Percentiles rank a stretch among this genome's conserved stretches.
Conservation (phyloP, 345 rosid species). For the Citrus sp. region DNA sequence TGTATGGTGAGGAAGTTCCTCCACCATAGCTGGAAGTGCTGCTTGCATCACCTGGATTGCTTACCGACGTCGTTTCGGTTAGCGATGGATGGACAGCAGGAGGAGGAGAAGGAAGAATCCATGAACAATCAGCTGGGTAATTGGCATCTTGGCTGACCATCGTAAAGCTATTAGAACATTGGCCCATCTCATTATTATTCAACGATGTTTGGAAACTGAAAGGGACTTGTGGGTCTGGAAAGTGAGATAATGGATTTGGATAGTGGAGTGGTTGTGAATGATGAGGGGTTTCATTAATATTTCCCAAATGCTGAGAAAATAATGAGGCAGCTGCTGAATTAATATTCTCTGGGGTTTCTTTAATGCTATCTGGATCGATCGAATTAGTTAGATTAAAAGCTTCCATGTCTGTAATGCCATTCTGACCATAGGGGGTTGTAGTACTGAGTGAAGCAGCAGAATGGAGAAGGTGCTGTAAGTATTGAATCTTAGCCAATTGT, state of each 20-base stretch:
- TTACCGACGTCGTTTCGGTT: constrained; percentile 27
- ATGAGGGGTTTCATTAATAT: neutral
- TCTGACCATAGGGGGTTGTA: constrained; percentile 16
- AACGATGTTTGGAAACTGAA: constrained; percentile 46
- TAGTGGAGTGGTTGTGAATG: constrained; percentile 50
- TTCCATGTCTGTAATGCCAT: constrained; percentile 35
- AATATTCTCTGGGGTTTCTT: constrained; percentile 9
- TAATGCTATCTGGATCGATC: neutral
- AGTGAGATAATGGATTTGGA: constrained; percentile 31
- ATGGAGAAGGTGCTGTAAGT: constrained; percentile 40
- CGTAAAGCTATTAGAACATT: constrained; percentile 14
- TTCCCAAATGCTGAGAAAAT: constrained; percentile 23
- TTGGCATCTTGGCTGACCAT: constrained; percentile 21
- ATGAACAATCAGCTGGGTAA: constrained; percentile 23
- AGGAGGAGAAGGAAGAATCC: constrained; percentile 30
- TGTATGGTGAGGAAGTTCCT: constrained; percentile 21
- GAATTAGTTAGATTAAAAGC: constrained; percentile 26
- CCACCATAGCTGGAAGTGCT: constrained; percentile 46
- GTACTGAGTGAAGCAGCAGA: constrained; percentile 26
- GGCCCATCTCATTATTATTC: constrained; percentile 31
- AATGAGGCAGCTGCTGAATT: neutral
- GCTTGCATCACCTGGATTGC: constrained; percentile 43
- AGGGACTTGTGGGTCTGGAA: constrained; percentile 49
- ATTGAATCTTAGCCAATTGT: constrained; percentile 49
- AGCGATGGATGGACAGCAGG: constrained; percentile 19